A percentile compares a stretch with the other conserved stretches of the same genome.
phyloP scores from a whole-genome alignment of 228 moss, liverwort and hornwort species.

The Sphagnum fallax region DNA sequence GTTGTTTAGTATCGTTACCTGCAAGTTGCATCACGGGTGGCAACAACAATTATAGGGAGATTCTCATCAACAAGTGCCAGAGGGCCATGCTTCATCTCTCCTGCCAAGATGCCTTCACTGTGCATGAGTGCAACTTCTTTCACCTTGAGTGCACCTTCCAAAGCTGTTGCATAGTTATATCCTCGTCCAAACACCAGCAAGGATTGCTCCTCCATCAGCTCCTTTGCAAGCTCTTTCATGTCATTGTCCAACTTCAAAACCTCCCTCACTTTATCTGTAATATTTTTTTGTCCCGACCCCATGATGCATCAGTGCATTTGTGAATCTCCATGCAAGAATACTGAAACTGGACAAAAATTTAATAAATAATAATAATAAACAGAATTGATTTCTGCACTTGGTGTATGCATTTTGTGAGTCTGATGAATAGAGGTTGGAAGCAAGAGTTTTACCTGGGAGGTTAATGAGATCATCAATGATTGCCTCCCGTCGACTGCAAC shows the following conservation, averaged over 20 bases:
- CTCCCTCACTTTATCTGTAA: conserved; percentile 72
- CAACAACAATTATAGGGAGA: conserved; percentile 91
- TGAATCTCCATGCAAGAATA: background rate
- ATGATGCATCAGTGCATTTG: too few species aligned
- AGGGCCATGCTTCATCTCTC: conserved; percentile 99
- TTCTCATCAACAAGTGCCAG: conserved; percentile 95
- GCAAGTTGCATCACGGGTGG: conserved; percentile 95
- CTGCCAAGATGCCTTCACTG: conserved; percentile 97
- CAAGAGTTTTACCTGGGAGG: conserved; percentile 57
- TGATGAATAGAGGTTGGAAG: too few species aligned
- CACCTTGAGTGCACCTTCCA: conserved; percentile 96
- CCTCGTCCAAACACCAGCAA: conserved; percentile 92
- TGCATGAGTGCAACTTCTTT: conserved; percentile 99
- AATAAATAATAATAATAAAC: background rate
- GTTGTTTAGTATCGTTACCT: conserved; percentile 27
- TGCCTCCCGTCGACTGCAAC: conserved; percentile 80
- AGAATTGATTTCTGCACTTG: background rate
- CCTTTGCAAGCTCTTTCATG: conserved; percentile 78
- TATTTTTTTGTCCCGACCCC: background rate
- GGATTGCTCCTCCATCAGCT: conserved; percentile 91
- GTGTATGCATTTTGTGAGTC: too few species aligned
- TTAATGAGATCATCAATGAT: conserved; percentile 82
- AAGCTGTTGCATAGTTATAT: conserved; percentile 94
- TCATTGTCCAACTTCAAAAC: conserved; percentile 70
- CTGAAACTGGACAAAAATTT: background rate